Conservation (phyloP, 208 protist species). For the Zelonia costaricensis region DNA sequence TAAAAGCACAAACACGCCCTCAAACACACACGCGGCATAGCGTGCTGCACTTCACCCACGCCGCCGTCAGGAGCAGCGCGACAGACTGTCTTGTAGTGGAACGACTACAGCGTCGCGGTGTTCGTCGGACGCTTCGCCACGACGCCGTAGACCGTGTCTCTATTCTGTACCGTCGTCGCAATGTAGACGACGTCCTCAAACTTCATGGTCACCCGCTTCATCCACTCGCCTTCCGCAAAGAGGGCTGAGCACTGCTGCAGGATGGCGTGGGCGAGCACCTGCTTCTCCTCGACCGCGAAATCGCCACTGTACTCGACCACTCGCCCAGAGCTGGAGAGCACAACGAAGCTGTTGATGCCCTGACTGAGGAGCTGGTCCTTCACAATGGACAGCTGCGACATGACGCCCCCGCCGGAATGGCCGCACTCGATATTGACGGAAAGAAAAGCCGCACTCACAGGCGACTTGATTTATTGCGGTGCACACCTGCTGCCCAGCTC, state of each 20-base stretch:
- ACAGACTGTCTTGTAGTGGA: background rate
- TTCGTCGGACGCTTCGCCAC: slow-evolving; percentile 53
- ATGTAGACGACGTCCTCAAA: slow-evolving; percentile 80
- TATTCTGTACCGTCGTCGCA: slow-evolving; percentile 54
- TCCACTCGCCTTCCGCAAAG: slow-evolving; percentile 47
- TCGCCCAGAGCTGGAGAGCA: slow-evolving; percentile 62
- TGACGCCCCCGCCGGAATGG: slow-evolving; percentile 13
- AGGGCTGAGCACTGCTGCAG: slow-evolving; percentile 64
- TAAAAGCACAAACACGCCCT: background rate
- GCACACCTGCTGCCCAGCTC: no score
- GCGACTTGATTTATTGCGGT: no score
- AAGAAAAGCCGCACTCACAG: background rate
- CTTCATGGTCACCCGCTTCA: slow-evolving; percentile 78
- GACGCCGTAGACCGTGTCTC: slow-evolving; percentile 55
- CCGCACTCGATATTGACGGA: no score
- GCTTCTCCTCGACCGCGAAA: slow-evolving; percentile 68
- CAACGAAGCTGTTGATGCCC: slow-evolving; percentile 83
- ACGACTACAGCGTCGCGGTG: slow-evolving; percentile 21
- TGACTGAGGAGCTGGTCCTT: slow-evolving; percentile 87
- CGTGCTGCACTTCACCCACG: no score
- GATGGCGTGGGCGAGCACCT: slow-evolving; percentile 71
- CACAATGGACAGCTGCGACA: slow-evolving; percentile 68
- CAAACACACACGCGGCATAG: background rate
- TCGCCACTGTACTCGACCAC: slow-evolving; percentile 81
- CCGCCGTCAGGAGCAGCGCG: background rate